These are phyloP conservation scores for Camelina laxa DNA, from an alignment of 345 rosid genomes.

Conservation along the genomic window DNA sequence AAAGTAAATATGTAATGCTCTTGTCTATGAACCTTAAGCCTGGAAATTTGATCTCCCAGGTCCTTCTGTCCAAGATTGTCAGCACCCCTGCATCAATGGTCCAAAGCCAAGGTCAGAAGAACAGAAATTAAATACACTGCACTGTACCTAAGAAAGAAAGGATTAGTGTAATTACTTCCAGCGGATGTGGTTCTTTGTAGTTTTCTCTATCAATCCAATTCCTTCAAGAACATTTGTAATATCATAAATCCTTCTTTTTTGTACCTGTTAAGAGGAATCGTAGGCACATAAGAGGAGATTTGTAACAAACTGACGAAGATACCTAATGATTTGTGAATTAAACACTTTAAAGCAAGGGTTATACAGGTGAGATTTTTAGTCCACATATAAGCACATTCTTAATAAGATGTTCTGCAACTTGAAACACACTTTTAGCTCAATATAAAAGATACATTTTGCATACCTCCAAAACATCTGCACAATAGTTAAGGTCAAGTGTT, in stretches of 20 bases:
- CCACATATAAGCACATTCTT: not conserved
- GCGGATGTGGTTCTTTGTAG: conserved; percentile 75
- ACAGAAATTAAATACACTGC: not conserved
- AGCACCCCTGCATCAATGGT: conserved; percentile 55
- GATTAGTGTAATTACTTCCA: conserved; percentile 62
- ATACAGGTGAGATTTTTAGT: not conserved
- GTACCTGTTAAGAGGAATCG: conserved; percentile 57
- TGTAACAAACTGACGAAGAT: conserved; percentile 16
- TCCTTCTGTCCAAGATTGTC: conserved; percentile 53
- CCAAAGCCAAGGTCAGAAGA: conserved; percentile 39
- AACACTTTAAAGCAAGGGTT: not conserved
- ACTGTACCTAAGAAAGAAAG: conserved; percentile 9
- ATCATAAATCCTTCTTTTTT: conserved; percentile 88
- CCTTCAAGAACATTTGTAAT: conserved; percentile 91
- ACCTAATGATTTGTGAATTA: not conserved
- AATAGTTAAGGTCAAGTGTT: conserved; percentile 71
- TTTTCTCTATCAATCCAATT: conserved; percentile 78
- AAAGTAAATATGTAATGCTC: not conserved
- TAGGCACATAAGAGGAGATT: conserved; percentile 21
- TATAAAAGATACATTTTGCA: conserved; percentile 1
- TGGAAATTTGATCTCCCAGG: conserved; percentile 52
- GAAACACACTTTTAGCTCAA: not conserved
- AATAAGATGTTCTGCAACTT: not conserved
- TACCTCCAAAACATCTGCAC: conserved; percentile 78
- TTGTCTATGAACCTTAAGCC: conserved; percentile 54